Evolutionary conservation across 1,284 basidiomycete genomes (phyloP), one percentile per base, ranked within the genome.

Genomic region (Ganoderma leucocontextum): DNA sequence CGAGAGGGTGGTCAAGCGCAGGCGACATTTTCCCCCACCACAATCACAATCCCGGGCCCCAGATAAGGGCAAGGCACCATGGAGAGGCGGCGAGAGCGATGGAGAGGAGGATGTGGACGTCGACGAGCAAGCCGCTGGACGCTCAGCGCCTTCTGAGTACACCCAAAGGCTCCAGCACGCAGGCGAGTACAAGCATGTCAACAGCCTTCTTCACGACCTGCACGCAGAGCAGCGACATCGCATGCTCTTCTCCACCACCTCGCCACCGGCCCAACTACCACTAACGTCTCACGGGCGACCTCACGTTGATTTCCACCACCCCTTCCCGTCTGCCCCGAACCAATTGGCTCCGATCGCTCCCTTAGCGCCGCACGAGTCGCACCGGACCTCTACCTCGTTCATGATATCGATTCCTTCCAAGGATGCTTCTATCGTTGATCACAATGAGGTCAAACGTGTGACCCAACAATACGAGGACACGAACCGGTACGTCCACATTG

Each of bases 211-310:
- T 33, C 87, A 90, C 69, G 88, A 92, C 73, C 78, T 93, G 58
- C 92, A 93, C 73, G 83, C 87, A 44, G 83, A 89, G 36, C 84
- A 91, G 72, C 86, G 90, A 66, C 89, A 91, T 73, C 84, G 90
- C 55, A 78, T 86, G 33, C 65, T 87, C 25, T 86, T 87, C 73
- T 74, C 83, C 7, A 75, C 78, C 12, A 64, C 79, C 25, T 71
- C 72, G 41, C 63, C 66, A 17, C 57, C 65, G 15, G 60, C 61
- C 39, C 63, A 69, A 8, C 42, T 63, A 2, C 38, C 70, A 9
- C 52, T 47, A 4, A 22, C 44, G 12, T 19, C 65, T 60, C 25
- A 38, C 61, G 35, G 29, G 59, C 42, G 38, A 52, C n/a, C 38
- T 33, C 25, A 44, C 22, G 41, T 52, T 13, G 47, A 49, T 22